Evolutionary conservation across 1,139 yeast genomes (phyloP).

Genomic region (Suhomyces panamericanus): DNA sequence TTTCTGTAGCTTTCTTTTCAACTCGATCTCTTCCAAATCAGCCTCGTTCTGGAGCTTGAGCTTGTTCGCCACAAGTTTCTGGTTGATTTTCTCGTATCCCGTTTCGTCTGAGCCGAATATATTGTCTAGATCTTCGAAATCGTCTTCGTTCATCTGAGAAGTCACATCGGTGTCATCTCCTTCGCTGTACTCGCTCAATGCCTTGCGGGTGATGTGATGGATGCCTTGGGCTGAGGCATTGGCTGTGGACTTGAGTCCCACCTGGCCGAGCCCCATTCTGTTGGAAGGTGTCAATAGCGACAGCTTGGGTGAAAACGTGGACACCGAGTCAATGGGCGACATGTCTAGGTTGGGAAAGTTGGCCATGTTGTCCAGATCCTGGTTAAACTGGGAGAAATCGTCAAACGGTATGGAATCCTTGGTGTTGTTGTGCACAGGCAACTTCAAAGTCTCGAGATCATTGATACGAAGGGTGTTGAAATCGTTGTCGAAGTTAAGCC

Average conservation of each 20-base stretch:
- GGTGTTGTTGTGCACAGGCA: constrained; percentile 1
- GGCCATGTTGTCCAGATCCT: constrained; percentile 2
- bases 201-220: constrained; percentile 16
- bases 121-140: constrained; percentile 43
- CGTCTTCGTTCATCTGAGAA: constrained; percentile 42
- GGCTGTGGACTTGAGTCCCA: not conserved
- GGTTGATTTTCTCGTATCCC: constrained; percentile 28
- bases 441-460: constrained; percentile 20
- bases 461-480: constrained; percentile 28
- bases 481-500: constrained; percentile 22
- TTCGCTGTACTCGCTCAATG: constrained; percentile 41
- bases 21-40: constrained; percentile 36
- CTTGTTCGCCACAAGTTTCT: constrained; percentile 24
- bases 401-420: constrained; percentile 9
- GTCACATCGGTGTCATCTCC: constrained; percentile 44
- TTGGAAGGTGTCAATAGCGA: constrained; percentile 14
- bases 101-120: constrained; percentile 42
- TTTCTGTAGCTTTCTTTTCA: constrained; percentile 21
- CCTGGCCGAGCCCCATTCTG: constrained; percentile 7
- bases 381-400: constrained; percentile 8
- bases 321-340: constrained; percentile 22
- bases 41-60: constrained; percentile 35
- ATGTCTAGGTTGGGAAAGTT: constrained; percentile 9
- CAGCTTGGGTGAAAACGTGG: constrained; percentile 29
- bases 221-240: constrained; percentile 1